Conservation (phyloP, 148 eudicot genomes). For the Chenopodium formosanum region DNA sequence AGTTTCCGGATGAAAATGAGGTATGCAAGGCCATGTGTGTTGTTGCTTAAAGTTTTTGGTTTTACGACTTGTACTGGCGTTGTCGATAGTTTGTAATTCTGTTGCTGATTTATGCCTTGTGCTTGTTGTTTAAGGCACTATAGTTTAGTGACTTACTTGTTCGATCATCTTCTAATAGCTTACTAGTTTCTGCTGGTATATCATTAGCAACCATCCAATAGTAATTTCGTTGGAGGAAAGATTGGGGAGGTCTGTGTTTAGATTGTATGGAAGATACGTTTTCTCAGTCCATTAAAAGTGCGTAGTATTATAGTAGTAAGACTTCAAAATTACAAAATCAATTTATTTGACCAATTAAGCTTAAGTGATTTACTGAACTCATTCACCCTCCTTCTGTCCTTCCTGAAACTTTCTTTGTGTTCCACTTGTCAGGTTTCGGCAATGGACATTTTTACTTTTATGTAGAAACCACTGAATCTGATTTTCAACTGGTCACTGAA, state of each 20-base stretch:
- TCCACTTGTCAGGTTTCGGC: not conserved
- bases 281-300: not conserved
- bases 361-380: no score
- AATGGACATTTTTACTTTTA: not conserved
- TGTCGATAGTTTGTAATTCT: not conserved
- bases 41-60: not conserved
- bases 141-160: no score
- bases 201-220: not conserved
- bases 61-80: no score
- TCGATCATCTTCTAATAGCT: not conserved
- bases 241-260: not conserved
- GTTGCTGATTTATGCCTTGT: not conserved
- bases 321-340: not conserved
- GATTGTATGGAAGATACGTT: not conserved
- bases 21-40: constrained; percentile 35
- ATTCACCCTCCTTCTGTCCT: no score
- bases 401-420: not conserved
- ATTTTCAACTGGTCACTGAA: not conserved
- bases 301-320: not conserved
- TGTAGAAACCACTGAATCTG: not conserved
- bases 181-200: not conserved
- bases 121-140: no score
- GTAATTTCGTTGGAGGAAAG: not conserved
- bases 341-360: no score
- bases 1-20: constrained; percentile 98